phyloP scores from a whole-genome alignment of 495 filamentous ascomycete genomes.

The Aspergillus baeticus region DNA sequence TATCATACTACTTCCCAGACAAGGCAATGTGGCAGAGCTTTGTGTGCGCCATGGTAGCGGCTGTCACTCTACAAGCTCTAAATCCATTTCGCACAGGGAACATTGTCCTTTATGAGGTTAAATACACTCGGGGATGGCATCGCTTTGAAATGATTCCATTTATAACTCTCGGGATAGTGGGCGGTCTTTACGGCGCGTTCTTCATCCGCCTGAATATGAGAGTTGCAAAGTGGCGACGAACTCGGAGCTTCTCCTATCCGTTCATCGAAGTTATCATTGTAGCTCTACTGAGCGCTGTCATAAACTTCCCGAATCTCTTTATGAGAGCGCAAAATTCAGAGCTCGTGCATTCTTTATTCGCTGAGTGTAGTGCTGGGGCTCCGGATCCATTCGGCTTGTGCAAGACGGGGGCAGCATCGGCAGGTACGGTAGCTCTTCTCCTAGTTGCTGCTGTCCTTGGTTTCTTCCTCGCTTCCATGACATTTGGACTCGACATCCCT shows the following conservation, averaged over 20 bases:
- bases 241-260: constrained; percentile 54
- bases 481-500: constrained; percentile 95
- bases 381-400: constrained; percentile 90
- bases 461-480: constrained; percentile 82
- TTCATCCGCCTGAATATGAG: constrained; percentile 95
- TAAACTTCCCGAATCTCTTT: constrained; percentile 94
- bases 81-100: constrained; percentile 97
- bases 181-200: constrained; percentile 88
- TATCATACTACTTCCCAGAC: constrained; percentile 98
- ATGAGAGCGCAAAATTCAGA: constrained; percentile 91
- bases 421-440: constrained; percentile 74
- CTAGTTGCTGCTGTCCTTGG: constrained; percentile 77
- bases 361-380: constrained; percentile 74
- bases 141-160: constrained; percentile 92
- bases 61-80: constrained; percentile 86
- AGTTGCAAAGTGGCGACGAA: constrained; percentile 77
- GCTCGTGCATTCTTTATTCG: constrained; percentile 87
- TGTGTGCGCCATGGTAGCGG: constrained; percentile 97
- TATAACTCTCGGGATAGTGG: constrained; percentile 79
- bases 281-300: constrained; percentile 74
- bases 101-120: constrained; percentile 94
- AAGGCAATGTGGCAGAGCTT: constrained; percentile 99
- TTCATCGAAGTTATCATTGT: constrained; percentile 73
- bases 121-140: constrained; percentile 90
- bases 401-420: constrained; percentile 67